These are phyloP conservation scores for Cryptococcus maquisensis DNA, from an alignment of 1,284 basidiomycete species.

Conservation along the genomic window DNA sequence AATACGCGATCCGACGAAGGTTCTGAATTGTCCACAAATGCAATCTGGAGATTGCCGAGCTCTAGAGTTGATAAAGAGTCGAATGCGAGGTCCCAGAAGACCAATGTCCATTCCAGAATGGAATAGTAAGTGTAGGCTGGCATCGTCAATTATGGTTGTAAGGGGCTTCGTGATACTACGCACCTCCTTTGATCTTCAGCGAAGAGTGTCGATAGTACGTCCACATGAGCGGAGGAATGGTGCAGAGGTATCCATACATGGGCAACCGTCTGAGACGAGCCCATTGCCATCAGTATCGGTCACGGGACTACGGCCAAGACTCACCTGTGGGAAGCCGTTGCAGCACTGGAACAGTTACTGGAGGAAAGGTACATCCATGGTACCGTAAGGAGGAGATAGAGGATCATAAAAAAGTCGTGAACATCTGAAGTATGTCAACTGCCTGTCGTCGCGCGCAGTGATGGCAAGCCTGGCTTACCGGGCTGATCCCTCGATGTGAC, in stretches of 20 bases:
- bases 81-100: slow-evolving; percentile 71
- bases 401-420: slow-evolving; percentile 86
- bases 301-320: slow-evolving; percentile 44
- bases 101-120: slow-evolving; percentile 82
- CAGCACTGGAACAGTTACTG: slow-evolving; percentile 36
- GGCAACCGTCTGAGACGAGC: slow-evolving; percentile 3
- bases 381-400: slow-evolving; percentile 71
- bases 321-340: no score
- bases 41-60: slow-evolving; percentile 50
- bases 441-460: not conserved
- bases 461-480: slow-evolving; percentile 21
- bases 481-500: slow-evolving; percentile 59
- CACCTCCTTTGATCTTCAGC: slow-evolving; percentile 70
- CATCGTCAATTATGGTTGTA: slow-evolving; percentile 6
- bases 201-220: slow-evolving; percentile 82
- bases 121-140: slow-evolving; percentile 78
- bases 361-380: slow-evolving; percentile 84
- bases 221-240: slow-evolving; percentile 70
- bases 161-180: slow-evolving; percentile 12
- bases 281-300: slow-evolving; percentile 19
- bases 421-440: slow-evolving; percentile 50
- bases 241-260: slow-evolving; percentile 58
- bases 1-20: not conserved
- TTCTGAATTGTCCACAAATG: slow-evolving; percentile 18
- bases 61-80: slow-evolving; percentile 67